A percentile compares a stretch with the other conserved stretches of the same genome.
These are phyloP conservation scores for Venturia nashicola DNA, from an alignment of 2,329 filamentous ascomycete genomes.

Conservation along the genomic window DNA sequence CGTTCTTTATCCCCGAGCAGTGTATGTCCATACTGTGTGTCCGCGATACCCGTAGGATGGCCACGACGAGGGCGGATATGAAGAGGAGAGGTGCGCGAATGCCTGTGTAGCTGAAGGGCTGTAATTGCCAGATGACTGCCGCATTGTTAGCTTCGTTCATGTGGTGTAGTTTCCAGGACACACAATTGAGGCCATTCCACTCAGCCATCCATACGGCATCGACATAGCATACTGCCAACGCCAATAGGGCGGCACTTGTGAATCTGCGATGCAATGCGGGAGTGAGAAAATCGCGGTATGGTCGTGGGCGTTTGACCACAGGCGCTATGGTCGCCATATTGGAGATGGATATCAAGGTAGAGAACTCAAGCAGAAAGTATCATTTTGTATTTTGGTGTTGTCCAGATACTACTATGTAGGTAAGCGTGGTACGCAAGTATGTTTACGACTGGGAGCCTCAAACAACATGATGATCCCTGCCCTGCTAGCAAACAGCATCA, in stretches of 20 bases:
- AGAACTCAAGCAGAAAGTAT: neutral
- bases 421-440: too few relatives aligned
- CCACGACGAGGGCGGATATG: constrained; percentile 60
- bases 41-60: constrained; percentile 76
- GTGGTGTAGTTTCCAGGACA: constrained; percentile 22
- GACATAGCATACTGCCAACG: constrained; percentile 60
- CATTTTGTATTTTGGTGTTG: neutral
- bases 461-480: neutral
- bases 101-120: constrained; percentile 65
- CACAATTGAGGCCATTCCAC: constrained; percentile 43
- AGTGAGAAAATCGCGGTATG: constrained; percentile 84
- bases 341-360: neutral
- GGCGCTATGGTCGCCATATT: constrained; percentile 4
- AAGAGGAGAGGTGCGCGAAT: constrained; percentile 66
- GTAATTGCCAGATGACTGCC: constrained; percentile 73
- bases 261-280: constrained; percentile 81
- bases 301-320: constrained; percentile 32
- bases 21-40: constrained; percentile 41
- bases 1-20: too few relatives aligned
- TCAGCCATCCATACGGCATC: constrained; percentile 58
- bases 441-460: neutral
- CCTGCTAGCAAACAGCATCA: neutral
- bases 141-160: constrained; percentile 12
- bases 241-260: constrained; percentile 58
- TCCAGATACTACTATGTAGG: too few relatives aligned